Percentiles rank a stretch among this genome's conserved stretches.
phyloP scores from a whole-genome alignment of 2,329 filamentous ascomycete species.

The Diaporthe ilicicola region DNA sequence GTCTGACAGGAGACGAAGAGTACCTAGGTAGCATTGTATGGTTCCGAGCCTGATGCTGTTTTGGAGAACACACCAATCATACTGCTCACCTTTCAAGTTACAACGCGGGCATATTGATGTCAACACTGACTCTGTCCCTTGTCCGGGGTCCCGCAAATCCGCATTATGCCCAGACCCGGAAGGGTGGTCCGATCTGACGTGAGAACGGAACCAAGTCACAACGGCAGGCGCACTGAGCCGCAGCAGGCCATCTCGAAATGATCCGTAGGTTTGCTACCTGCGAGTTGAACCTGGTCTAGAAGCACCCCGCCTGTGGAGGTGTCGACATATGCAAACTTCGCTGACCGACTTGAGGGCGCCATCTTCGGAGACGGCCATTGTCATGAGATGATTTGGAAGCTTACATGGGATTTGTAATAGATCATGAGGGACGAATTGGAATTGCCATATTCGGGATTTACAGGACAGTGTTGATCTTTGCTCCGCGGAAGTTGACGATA shows the following conservation, averaged over 20 bases:
- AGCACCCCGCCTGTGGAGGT: neutral
- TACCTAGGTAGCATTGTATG: neutral
- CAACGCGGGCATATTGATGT: neutral
- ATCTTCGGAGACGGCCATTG: neutral
- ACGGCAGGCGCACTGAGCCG: neutral
- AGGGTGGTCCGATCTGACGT: neutral
- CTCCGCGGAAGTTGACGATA: neutral
- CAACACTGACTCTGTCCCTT: neutral
- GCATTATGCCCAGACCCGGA: neutral
- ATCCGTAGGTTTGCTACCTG: neutral
- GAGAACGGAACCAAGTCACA: neutral
- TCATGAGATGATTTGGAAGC: too few species aligned
- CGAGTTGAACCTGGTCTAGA: neutral
- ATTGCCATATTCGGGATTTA: accelerated
- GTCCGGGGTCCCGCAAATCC: neutral
- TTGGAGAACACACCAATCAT: neutral
- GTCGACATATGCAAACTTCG: neutral
- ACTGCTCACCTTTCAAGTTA: neutral
- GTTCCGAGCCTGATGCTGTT: neutral
- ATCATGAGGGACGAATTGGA: neutral
- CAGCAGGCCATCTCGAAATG: neutral
- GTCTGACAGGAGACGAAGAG: neutral
- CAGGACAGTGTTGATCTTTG: neutral
- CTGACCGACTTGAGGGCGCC: neutral
- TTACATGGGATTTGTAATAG: neutral